These are phyloP conservation scores for Hemileccinum rubropunctum DNA, from an alignment of 768 basidiomycete genomes.

Conservation along the genomic window DNA sequence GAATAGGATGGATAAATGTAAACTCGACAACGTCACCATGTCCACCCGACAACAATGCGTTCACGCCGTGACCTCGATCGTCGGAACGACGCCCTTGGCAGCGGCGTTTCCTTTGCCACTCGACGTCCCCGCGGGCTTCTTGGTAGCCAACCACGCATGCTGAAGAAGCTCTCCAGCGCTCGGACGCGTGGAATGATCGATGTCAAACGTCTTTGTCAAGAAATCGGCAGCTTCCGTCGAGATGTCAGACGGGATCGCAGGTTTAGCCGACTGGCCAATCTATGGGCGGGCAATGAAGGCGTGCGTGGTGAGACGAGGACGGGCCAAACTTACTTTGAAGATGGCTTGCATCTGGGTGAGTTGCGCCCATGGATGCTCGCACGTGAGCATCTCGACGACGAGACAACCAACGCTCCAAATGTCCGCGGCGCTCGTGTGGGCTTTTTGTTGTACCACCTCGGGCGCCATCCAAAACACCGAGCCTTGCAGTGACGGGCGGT, in stretches of 20 bases:
- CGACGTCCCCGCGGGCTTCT: conserved; percentile 29
- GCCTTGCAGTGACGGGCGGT: conserved; percentile 92
- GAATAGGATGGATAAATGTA: not conserved
- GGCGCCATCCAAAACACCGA: conserved; percentile 99
- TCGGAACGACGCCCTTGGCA: conserved; percentile 19
- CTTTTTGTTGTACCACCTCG: conserved; percentile 95
- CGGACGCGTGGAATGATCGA: conserved; percentile 78
- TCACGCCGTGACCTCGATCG: conserved; percentile 30
- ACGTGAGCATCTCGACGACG: conserved; percentile 95
- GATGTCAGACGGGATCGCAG: conserved; percentile 88
- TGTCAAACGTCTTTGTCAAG: conserved; percentile 80
- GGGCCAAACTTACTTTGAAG: conserved; percentile 65
- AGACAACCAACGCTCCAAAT: conserved; percentile 97
- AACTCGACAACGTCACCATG: not conserved
- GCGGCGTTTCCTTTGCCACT: conserved; percentile 19
- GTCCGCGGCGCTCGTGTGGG: conserved; percentile 88
- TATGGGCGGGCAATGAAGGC: conserved; percentile 27
- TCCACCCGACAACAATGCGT: not conserved
- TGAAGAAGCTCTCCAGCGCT: conserved; percentile 72
- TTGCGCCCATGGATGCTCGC: conserved; percentile 93
- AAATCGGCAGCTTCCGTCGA: conserved; percentile 87
- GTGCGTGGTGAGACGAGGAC: not conserved
- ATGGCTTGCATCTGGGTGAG: conserved; percentile 99
- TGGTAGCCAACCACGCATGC: conserved; percentile 63
- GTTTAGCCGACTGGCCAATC: conserved; percentile 91